phyloP scores from a whole-genome alignment of 2,329 filamentous ascomycete species.

The Colletotrichum endophyticum region DNA sequence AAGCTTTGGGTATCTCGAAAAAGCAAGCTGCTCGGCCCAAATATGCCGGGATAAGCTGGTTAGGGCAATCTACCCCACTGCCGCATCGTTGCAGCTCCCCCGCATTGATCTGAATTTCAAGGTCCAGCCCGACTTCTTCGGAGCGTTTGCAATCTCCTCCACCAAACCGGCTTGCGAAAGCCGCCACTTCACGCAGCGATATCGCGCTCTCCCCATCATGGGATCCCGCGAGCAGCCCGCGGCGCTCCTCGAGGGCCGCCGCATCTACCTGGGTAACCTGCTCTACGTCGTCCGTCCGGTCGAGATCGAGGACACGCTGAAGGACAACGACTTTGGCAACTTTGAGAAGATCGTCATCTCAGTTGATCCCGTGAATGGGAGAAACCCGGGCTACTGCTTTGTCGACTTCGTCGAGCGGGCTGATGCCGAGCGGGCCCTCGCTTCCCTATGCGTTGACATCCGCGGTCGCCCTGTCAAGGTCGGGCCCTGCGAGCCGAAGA shows the following conservation, averaged over 20 bases:
- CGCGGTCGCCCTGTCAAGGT: constrained; percentile 66
- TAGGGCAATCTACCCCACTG: background rate
- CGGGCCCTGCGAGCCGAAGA: constrained; percentile 67
- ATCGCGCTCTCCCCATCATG: background rate
- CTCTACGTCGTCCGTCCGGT: constrained; percentile 55
- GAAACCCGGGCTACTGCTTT: constrained; percentile 79
- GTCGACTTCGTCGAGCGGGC: constrained; percentile 67
- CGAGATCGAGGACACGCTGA: constrained; percentile 66
- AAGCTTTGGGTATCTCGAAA: background rate
- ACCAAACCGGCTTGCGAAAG: background rate
- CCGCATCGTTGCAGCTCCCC: background rate
- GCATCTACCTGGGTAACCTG: constrained; percentile 71
- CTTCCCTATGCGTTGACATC: constrained; percentile 58
- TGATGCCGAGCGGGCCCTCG: constrained; percentile 62
- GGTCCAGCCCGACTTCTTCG: background rate
- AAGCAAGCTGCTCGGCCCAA: background rate
- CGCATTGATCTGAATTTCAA: background rate
- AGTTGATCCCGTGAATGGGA: constrained; percentile 68
- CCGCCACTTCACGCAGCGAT: background rate
- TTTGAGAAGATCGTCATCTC: constrained; percentile 69
- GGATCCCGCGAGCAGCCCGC: background rate
- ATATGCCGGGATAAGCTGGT: background rate
- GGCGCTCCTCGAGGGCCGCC: constrained; percentile 29
- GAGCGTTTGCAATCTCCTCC: accelerated
- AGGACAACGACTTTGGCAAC: constrained; percentile 40